These are phyloP conservation scores for Calocera cornea DNA, from an alignment of 768 basidiomycete species.

Conservation along the genomic window DNA sequence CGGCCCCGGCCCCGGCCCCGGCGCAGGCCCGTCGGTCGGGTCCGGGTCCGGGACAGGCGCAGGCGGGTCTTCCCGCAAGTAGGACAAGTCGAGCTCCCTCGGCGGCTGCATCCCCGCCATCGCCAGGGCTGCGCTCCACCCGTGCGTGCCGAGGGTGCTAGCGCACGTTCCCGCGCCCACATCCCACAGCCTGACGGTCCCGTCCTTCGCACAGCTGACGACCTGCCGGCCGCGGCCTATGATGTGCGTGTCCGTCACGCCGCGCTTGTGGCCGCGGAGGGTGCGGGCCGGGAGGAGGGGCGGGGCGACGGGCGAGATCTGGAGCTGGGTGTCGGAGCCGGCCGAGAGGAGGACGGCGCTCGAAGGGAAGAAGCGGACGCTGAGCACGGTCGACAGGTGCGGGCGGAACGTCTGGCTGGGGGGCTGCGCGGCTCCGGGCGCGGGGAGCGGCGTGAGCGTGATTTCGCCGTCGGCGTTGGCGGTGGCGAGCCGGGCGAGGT, in stretches of 20 bases:
- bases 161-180: conserved; percentile 41
- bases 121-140: conserved; percentile 32
- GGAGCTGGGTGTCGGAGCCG: conserved; percentile 51
- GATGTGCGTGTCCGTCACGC: conserved; percentile 50
- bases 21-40: too few relatives aligned
- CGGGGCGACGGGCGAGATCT: conserved; percentile 31
- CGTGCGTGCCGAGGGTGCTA: conserved; percentile 30
- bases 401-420: conserved; percentile 24
- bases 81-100: conserved; percentile 30
- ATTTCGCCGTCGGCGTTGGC: conserved; percentile 11
- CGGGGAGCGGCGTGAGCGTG: neutral
- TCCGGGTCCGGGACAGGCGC: too few relatives aligned
- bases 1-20: too few relatives aligned
- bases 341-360: conserved; percentile 57
- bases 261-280: conserved; percentile 50
- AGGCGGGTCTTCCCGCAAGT: conserved; percentile 22
- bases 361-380: conserved; percentile 54
- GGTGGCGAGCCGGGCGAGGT: conserved; percentile 7
- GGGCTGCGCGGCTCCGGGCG: conserved; percentile 14
- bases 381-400: conserved; percentile 41
- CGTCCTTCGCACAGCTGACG: conserved; percentile 53
- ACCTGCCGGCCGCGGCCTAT: conserved; percentile 53
- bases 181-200: conserved; percentile 60
- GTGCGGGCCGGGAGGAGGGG: conserved; percentile 40
- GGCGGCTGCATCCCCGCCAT: neutral